phyloP scores from a whole-genome alignment of 345 rosid species.

The Eucalyptus sideroxylon region DNA sequence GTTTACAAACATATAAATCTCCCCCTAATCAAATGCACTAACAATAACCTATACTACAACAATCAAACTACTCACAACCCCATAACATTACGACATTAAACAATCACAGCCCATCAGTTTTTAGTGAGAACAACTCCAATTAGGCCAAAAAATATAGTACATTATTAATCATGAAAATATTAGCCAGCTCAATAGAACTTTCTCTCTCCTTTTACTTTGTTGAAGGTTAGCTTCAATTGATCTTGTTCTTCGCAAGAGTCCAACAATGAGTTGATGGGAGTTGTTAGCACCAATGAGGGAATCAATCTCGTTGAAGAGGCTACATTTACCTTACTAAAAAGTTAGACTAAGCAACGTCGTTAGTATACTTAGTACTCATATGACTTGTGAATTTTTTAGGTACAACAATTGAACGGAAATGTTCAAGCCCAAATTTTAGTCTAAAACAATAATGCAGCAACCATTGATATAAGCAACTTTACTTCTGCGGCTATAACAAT shows the following conservation, averaged over 20 bases:
- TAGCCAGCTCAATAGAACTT: background rate
- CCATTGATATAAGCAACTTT: background rate
- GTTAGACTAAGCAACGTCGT: background rate
- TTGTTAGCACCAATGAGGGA: background rate
- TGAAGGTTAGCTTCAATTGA: background rate
- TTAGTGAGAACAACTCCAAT: background rate
- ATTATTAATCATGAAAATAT: background rate
- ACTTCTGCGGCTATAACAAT: accelerated
- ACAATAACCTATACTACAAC: background rate
- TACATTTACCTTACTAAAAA: background rate
- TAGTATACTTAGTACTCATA: background rate
- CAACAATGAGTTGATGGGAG: background rate
- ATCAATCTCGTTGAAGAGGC: background rate
- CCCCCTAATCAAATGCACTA: background rate
- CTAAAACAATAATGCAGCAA: background rate
- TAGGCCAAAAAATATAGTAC: background rate
- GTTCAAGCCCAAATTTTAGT: background rate
- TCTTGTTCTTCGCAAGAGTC: background rate
- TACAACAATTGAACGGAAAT: accelerated
- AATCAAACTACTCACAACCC: background rate
- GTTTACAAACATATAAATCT: background rate
- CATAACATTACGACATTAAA: background rate
- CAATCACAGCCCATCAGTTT: background rate
- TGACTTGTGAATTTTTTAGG: background rate
- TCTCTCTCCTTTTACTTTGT: background rate